Conservation (phyloP, 2,329 filamentous ascomycete species). For the Sporothrix protearum region DNA sequence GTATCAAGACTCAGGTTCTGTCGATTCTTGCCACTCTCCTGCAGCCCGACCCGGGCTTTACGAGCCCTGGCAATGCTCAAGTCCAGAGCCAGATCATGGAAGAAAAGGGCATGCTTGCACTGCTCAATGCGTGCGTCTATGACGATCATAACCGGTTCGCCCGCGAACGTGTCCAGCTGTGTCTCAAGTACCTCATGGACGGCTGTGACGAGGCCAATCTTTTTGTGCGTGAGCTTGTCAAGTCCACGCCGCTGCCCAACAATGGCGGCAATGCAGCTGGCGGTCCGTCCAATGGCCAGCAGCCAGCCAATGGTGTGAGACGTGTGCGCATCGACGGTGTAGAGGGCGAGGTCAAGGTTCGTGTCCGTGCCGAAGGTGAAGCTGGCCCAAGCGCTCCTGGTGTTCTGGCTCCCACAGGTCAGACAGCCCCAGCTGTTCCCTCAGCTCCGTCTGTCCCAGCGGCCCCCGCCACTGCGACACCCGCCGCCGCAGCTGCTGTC, state of each 20-base stretch:
- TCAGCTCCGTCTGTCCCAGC: background rate
- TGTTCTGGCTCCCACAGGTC: background rate
- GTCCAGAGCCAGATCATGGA: conserved; percentile 86
- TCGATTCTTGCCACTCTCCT: conserved; percentile 85
- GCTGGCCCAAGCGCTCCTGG: background rate
- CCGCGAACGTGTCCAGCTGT: conserved; percentile 84
- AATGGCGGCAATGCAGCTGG: conserved; percentile 27
- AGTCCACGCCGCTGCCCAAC: conserved; percentile 29
- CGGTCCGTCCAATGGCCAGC: background rate
- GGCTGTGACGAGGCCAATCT: conserved; percentile 70
- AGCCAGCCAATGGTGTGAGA: conserved; percentile 29
- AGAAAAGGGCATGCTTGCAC: conserved; percentile 78
- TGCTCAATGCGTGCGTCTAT: conserved; percentile 85
- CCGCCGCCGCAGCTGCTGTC: background rate
- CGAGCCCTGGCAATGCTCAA: conserved; percentile 61
- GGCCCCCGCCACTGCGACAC: conserved; percentile 10
- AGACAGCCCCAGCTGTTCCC: background rate
- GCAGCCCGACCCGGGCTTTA: conserved; percentile 68
- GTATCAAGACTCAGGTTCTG: conserved; percentile 89
- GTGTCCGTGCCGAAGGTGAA: conserved; percentile 39
- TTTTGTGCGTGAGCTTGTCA: conserved; percentile 63
- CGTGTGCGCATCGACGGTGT: conserved; percentile 55
- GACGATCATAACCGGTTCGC: conserved; percentile 94
- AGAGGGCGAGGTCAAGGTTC: conserved; percentile 54
- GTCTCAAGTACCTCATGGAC: conserved; percentile 77